Percentiles rank a stretch among this genome's conserved stretches.
Conservation (phyloP, 371 early-diverging fungal genomes). For the Coemansia sp. region DNA sequence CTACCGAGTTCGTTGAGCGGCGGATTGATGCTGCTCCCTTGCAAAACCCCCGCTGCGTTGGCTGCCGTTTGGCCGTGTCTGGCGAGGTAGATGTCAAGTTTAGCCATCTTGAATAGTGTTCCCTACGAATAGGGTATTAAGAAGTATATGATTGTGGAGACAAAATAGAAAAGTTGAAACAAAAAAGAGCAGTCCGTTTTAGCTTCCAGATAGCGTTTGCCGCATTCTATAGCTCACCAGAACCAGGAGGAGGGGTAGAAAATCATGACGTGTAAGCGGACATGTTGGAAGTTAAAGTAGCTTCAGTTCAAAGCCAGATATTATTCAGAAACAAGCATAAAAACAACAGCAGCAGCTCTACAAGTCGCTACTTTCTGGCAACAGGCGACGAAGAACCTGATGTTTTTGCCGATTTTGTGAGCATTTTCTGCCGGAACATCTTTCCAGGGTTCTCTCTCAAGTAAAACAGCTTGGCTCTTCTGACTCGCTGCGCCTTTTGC, state of each 20-base stretch:
- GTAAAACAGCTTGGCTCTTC: slow-evolving; percentile 80
- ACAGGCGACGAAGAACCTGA: slow-evolving; percentile 1
- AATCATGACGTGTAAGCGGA: no score
- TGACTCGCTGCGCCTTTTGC: slow-evolving; percentile 64
- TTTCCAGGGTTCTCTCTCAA: slow-evolving; percentile 78
- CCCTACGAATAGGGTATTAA: no score
- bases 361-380: slow-evolving; percentile 10
- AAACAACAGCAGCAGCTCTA: neutral
- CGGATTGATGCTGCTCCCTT: slow-evolving; percentile 31
- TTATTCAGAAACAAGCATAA: no score
- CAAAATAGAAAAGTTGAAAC: slow-evolving; percentile 3
- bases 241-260: no score
- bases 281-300: no score
- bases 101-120: slow-evolving; percentile 4
- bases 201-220: no score
- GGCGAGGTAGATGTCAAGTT: slow-evolving; percentile 25
- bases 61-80: slow-evolving; percentile 47
- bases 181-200: no score
- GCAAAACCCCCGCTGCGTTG: slow-evolving; percentile 31
- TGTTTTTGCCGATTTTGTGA: slow-evolving; percentile 34
- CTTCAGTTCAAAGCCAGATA: no score
- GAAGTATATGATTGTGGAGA: neutral
- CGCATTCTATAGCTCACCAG: no score
- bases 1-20: slow-evolving; percentile 31
- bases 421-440: slow-evolving; percentile 54